phyloP scores from a whole-genome alignment of 2,329 filamentous ascomycete genomes.

The Zymoseptoria crescenta region DNA sequence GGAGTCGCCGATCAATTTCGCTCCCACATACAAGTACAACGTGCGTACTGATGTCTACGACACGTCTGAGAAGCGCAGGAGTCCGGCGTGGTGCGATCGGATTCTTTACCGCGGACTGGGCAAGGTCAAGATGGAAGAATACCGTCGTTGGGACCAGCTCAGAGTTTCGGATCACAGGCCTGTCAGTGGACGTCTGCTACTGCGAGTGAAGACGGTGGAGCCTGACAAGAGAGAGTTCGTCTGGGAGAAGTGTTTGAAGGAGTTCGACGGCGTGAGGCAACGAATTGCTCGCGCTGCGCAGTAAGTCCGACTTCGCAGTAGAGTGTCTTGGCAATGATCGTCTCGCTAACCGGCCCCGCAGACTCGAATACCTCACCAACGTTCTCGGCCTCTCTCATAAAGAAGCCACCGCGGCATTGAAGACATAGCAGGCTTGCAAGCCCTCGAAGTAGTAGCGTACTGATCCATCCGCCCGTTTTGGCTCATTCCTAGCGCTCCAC shows the following conservation, averaged over 20 bases:
- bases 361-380: conserved; percentile 57
- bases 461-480: not conserved
- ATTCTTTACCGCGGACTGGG: conserved; percentile 77
- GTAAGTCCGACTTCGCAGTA: conserved; percentile 47
- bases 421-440: not conserved
- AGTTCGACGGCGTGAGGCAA: conserved; percentile 65
- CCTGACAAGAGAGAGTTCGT: conserved; percentile 50
- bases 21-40: conserved; percentile 97
- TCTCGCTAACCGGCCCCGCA: conserved; percentile 25
- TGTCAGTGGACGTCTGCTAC: conserved; percentile 75
- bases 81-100: conserved; percentile 94
- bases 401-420: conserved; percentile 38
- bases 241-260: conserved; percentile 36
- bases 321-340: not conserved
- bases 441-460: not conserved
- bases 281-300: conserved; percentile 64
- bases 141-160: conserved; percentile 73
- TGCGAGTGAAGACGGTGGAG: conserved; percentile 76
- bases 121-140: conserved; percentile 79
- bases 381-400: conserved; percentile 51
- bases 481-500: not conserved
- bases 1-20: conserved; percentile 85
- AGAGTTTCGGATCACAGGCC: conserved; percentile 87
- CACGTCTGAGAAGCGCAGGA: conserved; percentile 77
- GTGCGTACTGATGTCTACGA: conserved; percentile 93